These are phyloP conservation scores for Populus trichocarpa DNA, from an alignment of 441 rosid genomes.

Conservation along the genomic window DNA sequence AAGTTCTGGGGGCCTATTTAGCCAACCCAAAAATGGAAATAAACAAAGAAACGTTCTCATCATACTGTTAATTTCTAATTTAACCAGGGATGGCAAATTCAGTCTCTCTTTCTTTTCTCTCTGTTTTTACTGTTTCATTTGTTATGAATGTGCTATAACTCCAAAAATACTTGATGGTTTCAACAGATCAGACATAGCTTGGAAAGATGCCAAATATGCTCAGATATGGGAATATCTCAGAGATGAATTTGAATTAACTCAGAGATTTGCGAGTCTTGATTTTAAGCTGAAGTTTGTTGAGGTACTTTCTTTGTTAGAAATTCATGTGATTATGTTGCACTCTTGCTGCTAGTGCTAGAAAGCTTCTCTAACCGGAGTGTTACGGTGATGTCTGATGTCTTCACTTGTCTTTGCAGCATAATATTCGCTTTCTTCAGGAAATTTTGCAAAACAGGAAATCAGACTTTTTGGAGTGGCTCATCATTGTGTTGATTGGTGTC, in stretches of 20 bases:
- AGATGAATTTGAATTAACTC: slow-evolving; percentile 90
- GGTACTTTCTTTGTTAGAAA: slow-evolving; percentile 35
- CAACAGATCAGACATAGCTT: slow-evolving; percentile 90
- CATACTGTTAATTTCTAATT: neutral
- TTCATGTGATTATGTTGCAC: neutral
- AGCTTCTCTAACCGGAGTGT: neutral
- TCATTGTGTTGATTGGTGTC: slow-evolving; percentile 70
- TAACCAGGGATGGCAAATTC: neutral
- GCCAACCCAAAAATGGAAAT: neutral
- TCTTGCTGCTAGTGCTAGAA: neutral
- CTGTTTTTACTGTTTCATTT: neutral
- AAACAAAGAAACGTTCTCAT: neutral
- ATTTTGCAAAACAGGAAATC: slow-evolving; percentile 95
- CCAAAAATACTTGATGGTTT: slow-evolving; percentile 11
- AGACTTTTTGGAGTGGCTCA: slow-evolving; percentile 88
- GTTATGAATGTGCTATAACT: neutral
- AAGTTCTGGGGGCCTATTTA: neutral
- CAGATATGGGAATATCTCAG: slow-evolving; percentile 97
- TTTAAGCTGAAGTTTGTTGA: slow-evolving; percentile 94
- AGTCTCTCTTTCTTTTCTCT: neutral
- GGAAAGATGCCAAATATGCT: slow-evolving; percentile 96
- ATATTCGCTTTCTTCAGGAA: slow-evolving; percentile 85
- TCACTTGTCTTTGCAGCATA: slow-evolving; percentile 31
- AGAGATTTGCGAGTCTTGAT: slow-evolving; percentile 95
- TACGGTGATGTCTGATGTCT: slow-evolving; percentile 5